Evolutionary conservation across 805 yeast species (phyloP).

Genomic region (Sugiyamaella floridensis): DNA sequence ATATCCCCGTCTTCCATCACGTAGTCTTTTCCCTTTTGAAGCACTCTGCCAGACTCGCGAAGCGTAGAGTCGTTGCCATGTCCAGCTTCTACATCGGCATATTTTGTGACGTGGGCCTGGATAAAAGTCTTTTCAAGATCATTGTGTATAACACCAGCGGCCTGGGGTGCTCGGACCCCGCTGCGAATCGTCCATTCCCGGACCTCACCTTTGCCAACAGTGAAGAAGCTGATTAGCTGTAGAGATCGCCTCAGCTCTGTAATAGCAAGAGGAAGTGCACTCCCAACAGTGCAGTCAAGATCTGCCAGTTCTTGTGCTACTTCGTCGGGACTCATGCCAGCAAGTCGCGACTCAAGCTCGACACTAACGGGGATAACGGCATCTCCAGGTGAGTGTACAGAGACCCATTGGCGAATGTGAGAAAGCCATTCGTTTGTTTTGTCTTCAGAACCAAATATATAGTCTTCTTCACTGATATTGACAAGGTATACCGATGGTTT

Average conservation of each 20-base stretch:
- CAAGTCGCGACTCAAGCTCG: slow-evolving; percentile 55
- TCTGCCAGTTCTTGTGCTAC: slow-evolving; percentile 26
- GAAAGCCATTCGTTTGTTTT: slow-evolving; percentile 44
- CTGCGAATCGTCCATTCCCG: slow-evolving; percentile 82
- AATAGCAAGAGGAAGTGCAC: slow-evolving; percentile 60
- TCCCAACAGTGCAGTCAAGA: slow-evolving; percentile 20
- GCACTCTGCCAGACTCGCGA: slow-evolving; percentile 52
- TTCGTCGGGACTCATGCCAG: slow-evolving; percentile 38
- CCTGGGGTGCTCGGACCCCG: slow-evolving; percentile 76
- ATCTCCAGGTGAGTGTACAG: slow-evolving; percentile 58
- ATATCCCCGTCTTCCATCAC: slow-evolving; percentile 81
- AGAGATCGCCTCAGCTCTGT: slow-evolving; percentile 58
- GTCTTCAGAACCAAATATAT: slow-evolving; percentile 33
- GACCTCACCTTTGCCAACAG: slow-evolving; percentile 80
- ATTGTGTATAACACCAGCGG: slow-evolving; percentile 85
- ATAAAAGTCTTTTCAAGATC: slow-evolving; percentile 78
- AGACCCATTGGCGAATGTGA: slow-evolving; percentile 59
- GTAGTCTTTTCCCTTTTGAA: slow-evolving; percentile 70
- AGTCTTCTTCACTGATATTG: slow-evolving; percentile 69
- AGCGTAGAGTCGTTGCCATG: slow-evolving; percentile 48
- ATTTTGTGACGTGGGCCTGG: slow-evolving; percentile 67
- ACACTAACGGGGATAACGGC: slow-evolving; percentile 66
- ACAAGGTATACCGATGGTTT: slow-evolving; percentile 79
- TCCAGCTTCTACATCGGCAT: slow-evolving; percentile 45
- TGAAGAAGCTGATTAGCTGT: slow-evolving; percentile 72